These are phyloP conservation scores for Penicillium canescens DNA, from an alignment of 495 filamentous ascomycete species.

Conservation along the genomic window DNA sequence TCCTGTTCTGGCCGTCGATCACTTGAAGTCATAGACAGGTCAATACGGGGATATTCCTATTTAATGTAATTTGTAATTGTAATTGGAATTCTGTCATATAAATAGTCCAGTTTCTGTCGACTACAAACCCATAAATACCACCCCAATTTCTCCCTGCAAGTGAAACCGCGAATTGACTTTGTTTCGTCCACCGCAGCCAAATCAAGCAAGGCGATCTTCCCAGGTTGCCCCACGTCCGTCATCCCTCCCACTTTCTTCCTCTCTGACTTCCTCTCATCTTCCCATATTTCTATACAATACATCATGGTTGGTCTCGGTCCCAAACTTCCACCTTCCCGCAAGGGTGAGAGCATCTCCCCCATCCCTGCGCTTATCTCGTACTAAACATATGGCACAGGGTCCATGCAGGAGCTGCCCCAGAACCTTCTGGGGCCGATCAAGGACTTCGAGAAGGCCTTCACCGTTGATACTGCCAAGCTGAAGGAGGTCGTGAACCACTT, in stretches of 20 bases:
- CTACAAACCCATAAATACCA: too few relatives aligned
- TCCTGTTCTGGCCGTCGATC: too few relatives aligned
- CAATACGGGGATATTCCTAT: too few relatives aligned
- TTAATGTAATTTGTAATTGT: too few relatives aligned
- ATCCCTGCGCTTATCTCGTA: conserved; percentile 18
- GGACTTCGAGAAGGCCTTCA: conserved; percentile 82
- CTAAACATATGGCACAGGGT: conserved; percentile 53
- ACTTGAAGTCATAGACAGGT: too few relatives aligned
- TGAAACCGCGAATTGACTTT: not conserved
- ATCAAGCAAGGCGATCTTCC: conserved; percentile 24
- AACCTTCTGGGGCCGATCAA: conserved; percentile 83
- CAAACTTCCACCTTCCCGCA: conserved; percentile 71
- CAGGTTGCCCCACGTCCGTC: conserved; percentile 29
- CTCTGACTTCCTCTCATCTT: not conserved
- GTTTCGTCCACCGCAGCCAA: conserved; percentile 24
- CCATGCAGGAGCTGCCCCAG: conserved; percentile 79
- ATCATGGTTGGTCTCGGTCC: conserved; percentile 78
- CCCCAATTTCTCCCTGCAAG: not conserved
- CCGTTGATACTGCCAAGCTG: conserved; percentile 72
- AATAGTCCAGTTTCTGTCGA: not conserved
- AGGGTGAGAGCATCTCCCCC: conserved; percentile 55
- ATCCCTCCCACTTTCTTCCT: conserved; percentile 11
- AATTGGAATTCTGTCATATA: too few relatives aligned
- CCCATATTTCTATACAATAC: conserved; percentile 14
- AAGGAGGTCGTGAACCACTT: conserved; percentile 91